A percentile compares a stretch with the other conserved stretches of the same genome.
These are phyloP conservation scores for Carex littledalei DNA, from an alignment of 176 grass and related monocot species.

Conservation along the genomic window DNA sequence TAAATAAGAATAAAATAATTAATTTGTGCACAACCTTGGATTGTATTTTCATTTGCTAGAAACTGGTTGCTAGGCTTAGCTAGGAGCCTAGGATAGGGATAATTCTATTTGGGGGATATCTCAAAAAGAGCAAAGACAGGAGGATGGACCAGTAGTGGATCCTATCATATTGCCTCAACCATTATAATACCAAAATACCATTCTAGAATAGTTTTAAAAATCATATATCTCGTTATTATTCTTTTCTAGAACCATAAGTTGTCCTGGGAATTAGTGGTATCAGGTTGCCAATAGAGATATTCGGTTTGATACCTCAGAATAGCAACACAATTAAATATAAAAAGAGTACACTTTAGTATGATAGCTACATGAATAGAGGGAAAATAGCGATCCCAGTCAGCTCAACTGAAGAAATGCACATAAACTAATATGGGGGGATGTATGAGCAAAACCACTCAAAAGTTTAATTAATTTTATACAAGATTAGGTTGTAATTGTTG, in stretches of 20 bases:
- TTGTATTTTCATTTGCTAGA: neutral
- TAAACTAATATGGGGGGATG: neutral
- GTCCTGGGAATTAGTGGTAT: neutral
- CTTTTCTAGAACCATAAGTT: conserved; percentile 3
- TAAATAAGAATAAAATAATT: neutral
- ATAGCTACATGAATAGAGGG: neutral
- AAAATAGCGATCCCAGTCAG: neutral
- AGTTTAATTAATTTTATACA: neutral
- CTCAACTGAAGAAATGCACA: neutral
- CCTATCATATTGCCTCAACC: neutral
- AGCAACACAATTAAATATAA: neutral
- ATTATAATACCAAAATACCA: neutral
- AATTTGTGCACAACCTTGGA: neutral
- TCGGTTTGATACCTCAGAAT: neutral
- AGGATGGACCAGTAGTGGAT: neutral
- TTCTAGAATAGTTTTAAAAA: neutral
- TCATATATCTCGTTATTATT: neutral
- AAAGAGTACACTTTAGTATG: neutral
- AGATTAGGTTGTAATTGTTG: neutral
- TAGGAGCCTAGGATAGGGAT: neutral
- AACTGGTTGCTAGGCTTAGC: neutral
- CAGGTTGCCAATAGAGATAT: neutral
- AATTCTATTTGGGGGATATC: neutral
- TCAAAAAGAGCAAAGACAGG: neutral
- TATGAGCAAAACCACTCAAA: neutral